Conservation (phyloP, 148 eudicot genomes). For the Hydrangea macrophylla region DNA sequence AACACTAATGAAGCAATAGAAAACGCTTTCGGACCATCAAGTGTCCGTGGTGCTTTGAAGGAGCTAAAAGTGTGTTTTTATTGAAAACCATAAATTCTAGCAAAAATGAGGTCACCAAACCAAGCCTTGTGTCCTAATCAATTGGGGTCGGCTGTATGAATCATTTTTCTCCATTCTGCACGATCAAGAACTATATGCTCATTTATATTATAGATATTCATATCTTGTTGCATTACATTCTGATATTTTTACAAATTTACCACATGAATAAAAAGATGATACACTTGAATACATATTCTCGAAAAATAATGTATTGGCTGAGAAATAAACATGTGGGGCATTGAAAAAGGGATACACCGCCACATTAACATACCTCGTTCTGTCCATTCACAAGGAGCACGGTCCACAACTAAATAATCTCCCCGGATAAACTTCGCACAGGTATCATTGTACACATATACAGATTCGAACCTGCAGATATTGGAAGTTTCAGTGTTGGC, state of each 20-base stretch:
- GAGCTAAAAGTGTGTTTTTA: neutral
- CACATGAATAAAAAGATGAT: neutral
- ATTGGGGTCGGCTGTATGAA: too few species aligned
- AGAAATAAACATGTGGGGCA: neutral
- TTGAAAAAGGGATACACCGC: neutral
- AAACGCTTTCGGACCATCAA: conserved; percentile 2
- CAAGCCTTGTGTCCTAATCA: too few species aligned
- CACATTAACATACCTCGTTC: conserved; percentile 30
- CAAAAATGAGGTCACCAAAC: too few species aligned
- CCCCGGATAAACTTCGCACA: conserved; percentile 62
- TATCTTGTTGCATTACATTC: too few species aligned
- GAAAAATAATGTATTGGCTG: neutral
- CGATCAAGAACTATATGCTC: too few species aligned
- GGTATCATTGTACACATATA: conserved; percentile 52
- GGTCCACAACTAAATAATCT: conserved; percentile 56
- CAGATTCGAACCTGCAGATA: conserved; percentile 48
- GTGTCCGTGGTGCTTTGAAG: neutral
- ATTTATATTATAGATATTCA: too few species aligned
- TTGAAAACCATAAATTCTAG: too few species aligned
- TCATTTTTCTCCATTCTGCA: too few species aligned
- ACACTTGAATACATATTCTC: neutral
- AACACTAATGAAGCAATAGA: neutral
- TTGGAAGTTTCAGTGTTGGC: neutral
- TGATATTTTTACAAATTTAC: neutral
- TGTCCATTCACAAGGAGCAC: conserved; percentile 64